Evolutionary conservation across 805 yeast genomes (phyloP), one percentile per base, ranked within the genome.

Genomic region (Metschnikowia hibisci): DNA sequence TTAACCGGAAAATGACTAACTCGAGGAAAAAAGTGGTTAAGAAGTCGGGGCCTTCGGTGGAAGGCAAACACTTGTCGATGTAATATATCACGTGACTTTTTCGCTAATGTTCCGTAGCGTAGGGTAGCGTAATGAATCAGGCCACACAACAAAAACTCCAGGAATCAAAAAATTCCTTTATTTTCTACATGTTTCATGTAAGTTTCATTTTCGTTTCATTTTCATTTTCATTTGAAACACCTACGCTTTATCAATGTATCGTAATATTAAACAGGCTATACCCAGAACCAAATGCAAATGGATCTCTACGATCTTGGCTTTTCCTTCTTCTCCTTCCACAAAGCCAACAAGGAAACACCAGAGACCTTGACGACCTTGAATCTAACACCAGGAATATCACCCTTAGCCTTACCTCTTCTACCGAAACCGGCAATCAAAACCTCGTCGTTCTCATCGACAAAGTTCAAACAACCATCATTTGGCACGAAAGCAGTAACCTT

Each of bases 301-400:
- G 45, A 55, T 54, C 61, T 58, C 81, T 87, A 90, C 71, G 97
- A 90, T 83, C 99, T 89, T 82, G 98, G 98, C 90, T 93, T 93
- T 84, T 95, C 99, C 88, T 93, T 93, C 97, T 93, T 93, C 84
- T 95, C 99, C 84, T 91, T 93, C 97, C 96, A 93, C 77, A 93
- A 84, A 74, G 99, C 99, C 74, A 90, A 83, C 77, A 93, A 84
- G 65, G 99, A 93, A 69, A 95, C 99, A 87, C 99, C 99, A 65
- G 99, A 87, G 66, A 93, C 99, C 84, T 93, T 93, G 74, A 93
- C 99, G 74, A 93, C 99, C 87, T 93, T 93, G 89, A 93, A 93
- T 87, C 99, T 93, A 73, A 93, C 99, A 88, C 99, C 99, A 77
- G 99, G 99, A 72, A 93, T 91, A 90, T 93, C 99, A 84, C 99